Percentiles rank a stretch among this genome's conserved stretches.
Evolutionary conservation across 345 rosid genomes (phyloP).

Genomic region (Salix udensis): DNA sequence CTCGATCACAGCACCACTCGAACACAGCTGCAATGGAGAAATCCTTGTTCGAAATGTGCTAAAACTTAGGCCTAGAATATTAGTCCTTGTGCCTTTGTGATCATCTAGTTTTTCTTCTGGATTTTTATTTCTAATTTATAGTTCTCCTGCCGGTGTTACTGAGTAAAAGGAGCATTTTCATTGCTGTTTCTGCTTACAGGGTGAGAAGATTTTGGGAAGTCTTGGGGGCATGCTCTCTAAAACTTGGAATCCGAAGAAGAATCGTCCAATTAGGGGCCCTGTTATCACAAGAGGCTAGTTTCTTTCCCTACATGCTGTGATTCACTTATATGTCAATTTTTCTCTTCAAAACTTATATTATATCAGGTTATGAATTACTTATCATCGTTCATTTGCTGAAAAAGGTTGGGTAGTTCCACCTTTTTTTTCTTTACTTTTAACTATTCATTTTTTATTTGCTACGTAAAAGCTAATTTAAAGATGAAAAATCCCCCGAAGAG

Average conservation of each 20-base stretch:
- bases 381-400: neutral
- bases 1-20: neutral
- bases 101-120: neutral
- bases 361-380: no score
- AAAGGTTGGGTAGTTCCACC: neutral
- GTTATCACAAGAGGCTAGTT: constrained; percentile 55
- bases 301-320: neutral
- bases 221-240: constrained; percentile 88
- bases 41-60: neutral
- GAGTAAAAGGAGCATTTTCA: neutral
- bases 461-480: neutral
- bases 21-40: neutral
- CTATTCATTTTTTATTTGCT: neutral
- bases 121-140: neutral
- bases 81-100: neutral
- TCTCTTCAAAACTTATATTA: neutral
- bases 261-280: constrained; percentile 64
- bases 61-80: neutral
- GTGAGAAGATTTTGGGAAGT: constrained; percentile 93
- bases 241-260: constrained; percentile 95
- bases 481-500: neutral
- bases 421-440: neutral
- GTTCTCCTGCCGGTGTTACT: neutral
- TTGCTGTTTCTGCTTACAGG: constrained; percentile 46
- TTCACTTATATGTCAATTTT: neutral